Percentiles rank a stretch among this genome's conserved stretches.
phyloP scores from a whole-genome alignment of 441 rosid genomes.

The Gossypium laxum region DNA sequence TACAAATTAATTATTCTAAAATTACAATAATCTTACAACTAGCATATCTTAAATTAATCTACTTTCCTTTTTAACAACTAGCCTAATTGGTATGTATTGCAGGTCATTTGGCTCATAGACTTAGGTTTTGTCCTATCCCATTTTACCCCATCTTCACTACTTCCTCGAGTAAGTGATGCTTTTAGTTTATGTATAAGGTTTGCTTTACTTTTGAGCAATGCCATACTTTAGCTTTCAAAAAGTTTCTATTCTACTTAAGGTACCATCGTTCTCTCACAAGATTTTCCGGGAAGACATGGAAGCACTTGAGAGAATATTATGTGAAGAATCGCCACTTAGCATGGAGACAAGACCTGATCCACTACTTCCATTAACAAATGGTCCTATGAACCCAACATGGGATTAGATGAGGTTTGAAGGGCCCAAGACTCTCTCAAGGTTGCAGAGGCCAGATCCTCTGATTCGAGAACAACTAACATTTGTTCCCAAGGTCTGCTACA shows the following conservation, averaged over 20 bases:
- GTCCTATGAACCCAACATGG: background rate
- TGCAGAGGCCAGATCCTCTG: background rate
- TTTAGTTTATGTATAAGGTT: background rate
- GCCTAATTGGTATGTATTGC: background rate
- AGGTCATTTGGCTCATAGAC: background rate
- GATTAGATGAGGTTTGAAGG: background rate
- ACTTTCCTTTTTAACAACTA: background rate
- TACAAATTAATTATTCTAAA: background rate
- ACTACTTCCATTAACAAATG: background rate
- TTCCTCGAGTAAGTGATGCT: background rate
- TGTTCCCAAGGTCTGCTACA: background rate
- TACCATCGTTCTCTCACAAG: background rate
- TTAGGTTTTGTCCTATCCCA: background rate
- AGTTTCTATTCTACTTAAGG: background rate
- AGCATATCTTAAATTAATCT: background rate
- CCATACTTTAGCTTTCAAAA: background rate
- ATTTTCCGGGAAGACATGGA: background rate
- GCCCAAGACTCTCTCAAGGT: background rate
- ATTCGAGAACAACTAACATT: background rate
- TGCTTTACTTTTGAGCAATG: background rate
- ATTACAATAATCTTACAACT: background rate
- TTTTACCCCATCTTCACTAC: background rate
- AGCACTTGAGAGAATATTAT: background rate
- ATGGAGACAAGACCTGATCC: background rate
- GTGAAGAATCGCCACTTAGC: background rate